These are phyloP conservation scores for Casuarina glauca DNA, from an alignment of 306 rosid genomes.

Conservation along the genomic window DNA sequence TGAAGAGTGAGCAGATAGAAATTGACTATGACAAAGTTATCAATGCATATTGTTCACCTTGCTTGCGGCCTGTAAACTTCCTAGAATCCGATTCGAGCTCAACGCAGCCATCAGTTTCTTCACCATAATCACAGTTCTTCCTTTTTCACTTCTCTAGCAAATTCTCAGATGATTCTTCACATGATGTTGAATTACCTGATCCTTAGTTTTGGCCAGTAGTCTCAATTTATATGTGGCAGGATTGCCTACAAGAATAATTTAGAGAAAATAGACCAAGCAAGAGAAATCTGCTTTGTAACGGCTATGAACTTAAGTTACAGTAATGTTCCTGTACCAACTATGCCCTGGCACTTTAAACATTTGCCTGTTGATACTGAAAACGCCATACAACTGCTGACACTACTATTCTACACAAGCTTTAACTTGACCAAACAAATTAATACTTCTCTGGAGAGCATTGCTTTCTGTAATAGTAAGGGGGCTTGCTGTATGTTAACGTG, in stretches of 20 bases:
- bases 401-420: no score
- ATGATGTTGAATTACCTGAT: background rate
- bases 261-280: background rate
- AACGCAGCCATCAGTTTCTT: constrained; percentile 35
- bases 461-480: no score
- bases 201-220: background rate
- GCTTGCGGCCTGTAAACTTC: constrained; percentile 58
- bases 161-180: background rate
- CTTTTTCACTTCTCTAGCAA: constrained; percentile 4
- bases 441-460: no score
- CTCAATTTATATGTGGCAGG: background rate
- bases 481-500: no score
- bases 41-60: constrained; percentile 66
- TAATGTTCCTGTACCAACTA: no score
- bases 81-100: constrained; percentile 50
- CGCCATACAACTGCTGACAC: no score
- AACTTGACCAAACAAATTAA: no score
- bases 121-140: constrained; percentile 25
- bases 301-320: background rate
- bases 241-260: background rate
- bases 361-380: no score
- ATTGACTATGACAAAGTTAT: constrained; percentile 61
- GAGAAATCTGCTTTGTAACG: background rate
- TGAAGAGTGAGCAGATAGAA: constrained; percentile 45
- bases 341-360: no score